Evolutionary conservation across 148 eudicot species (phyloP).

Genomic region (Beta vulgaris): DNA sequence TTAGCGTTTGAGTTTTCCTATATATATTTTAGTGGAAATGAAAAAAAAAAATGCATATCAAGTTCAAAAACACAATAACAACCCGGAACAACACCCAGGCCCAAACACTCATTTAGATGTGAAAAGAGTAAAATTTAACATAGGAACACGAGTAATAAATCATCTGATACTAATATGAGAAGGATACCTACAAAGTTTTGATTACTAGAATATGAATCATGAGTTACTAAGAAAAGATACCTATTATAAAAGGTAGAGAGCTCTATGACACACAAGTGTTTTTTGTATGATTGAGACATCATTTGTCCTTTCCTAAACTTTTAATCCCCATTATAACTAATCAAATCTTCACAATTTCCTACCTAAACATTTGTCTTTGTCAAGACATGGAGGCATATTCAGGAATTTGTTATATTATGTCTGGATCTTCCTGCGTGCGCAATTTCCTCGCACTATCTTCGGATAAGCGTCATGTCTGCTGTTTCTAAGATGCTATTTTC

Average conservation of each 20-base stretch:
- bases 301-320: slow-evolving; percentile 18
- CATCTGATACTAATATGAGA: no score
- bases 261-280: slow-evolving; percentile 5
- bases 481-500: slow-evolving; percentile 14
- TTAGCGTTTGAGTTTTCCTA: no score
- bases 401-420: slow-evolving; percentile 25
- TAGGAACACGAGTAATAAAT: no score
- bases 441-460: background rate
- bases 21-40: no score
- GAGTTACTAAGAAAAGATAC: no score
- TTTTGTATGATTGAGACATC: slow-evolving; percentile 24
- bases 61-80: no score
- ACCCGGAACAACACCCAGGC: no score
- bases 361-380: slow-evolving; percentile 34
- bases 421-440: slow-evolving; percentile 19
- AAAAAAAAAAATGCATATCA: no score
- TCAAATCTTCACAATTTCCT: slow-evolving; percentile 18
- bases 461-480: background rate
- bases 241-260: background rate
- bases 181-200: no score
- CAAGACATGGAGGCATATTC: slow-evolving; percentile 11
- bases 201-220: no score
- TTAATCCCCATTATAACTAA: background rate
- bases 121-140: no score
- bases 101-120: no score